A percentile compares a stretch with the other conserved stretches of the same genome.
Evolutionary conservation across 1,284 basidiomycete genomes (phyloP).

Genomic region (Chalciporus sp.): DNA sequence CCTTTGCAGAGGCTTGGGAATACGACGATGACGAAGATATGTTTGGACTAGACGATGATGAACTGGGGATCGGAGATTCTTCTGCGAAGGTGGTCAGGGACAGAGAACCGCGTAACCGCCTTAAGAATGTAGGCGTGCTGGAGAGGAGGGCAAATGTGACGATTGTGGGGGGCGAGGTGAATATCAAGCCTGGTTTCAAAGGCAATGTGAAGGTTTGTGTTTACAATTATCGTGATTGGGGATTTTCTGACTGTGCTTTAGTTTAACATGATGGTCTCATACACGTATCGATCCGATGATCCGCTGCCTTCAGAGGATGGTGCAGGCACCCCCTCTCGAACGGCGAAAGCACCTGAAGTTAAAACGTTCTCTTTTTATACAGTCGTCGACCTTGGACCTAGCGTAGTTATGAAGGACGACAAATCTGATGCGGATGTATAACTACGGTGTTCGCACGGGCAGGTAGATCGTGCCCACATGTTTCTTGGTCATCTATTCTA

Average conservation of each 20-base stretch:
- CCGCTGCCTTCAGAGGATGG: constrained; percentile 63
- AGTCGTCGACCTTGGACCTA: constrained; percentile 74
- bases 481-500: constrained; percentile 1
- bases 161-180: constrained; percentile 80
- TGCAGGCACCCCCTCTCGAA: constrained; percentile 48
- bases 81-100: constrained; percentile 36
- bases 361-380: constrained; percentile 89
- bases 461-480: neutral
- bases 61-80: constrained; percentile 43
- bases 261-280: constrained; percentile 92
- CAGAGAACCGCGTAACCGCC: constrained; percentile 51
- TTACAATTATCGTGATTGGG: constrained; percentile 1
- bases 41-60: constrained; percentile 74
- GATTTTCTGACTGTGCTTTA: constrained; percentile 34
- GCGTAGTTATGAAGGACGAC: constrained; percentile 64
- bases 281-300: constrained; percentile 91
- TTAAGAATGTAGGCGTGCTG: constrained; percentile 75
- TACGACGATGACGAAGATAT: constrained; percentile 92
- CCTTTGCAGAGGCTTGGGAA: constrained; percentile 94
- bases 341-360: constrained; percentile 58
- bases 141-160: constrained; percentile 88
- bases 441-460: neutral
- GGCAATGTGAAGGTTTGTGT: constrained; percentile 72
- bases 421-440: constrained; percentile 33
- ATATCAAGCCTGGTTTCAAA: constrained; percentile 72